Evolutionary conservation across 768 basidiomycete genomes (phyloP), one percentile per base, ranked within the genome.

Genomic region (Boletellus emodensis): DNA sequence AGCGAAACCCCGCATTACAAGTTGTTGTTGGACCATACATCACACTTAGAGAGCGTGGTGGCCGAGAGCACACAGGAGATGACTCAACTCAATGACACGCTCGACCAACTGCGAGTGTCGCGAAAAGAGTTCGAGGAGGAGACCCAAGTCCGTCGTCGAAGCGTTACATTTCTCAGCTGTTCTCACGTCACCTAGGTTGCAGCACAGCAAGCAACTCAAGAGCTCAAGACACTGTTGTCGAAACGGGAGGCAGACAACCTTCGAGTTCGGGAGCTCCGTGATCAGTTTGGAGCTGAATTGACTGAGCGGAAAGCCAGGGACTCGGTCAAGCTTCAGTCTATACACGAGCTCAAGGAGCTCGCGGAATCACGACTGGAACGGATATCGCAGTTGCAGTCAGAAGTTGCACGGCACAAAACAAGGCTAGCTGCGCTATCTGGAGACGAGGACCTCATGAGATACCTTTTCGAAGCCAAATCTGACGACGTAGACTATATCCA

Each of bases 341-440:
- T 78, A 9, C 77, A 84, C 46, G 85, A 94, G 63, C 75, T 83
- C 44, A 83, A 84, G 62, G 70, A 71, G 3, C 68, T 94, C 26
- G 79, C 80, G 6, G 82, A 85, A 46, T 78, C 82, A 8, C 82
- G 85, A 57, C 72, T 74, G 82, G 88, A 87, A 52, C 85, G 93
- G 35, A 83, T 97, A 39, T 63, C 65, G 12, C 79, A 82, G 26
- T 64, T 95, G 22, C 72, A 82, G 53, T 85, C 85, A 2, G 92
- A 97, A 65, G 71, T 87, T 11, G 75, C 72, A 37, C 77, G 93
- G 20, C 74, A 87, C 55, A 90, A 87, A 65, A 77, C 85, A 14
- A 79, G 80, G 28, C 71, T 94, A n/a, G 92, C 89, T 17, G 90
- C 90, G 0, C 70, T 82, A 24, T 74, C 79, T 2, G 83, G 85